Percentiles rank a stretch among this genome's conserved stretches.
These are phyloP conservation scores for Metschnikowia lochheadii DNA, from an alignment of 805 yeast species.

Conservation along the genomic window DNA sequence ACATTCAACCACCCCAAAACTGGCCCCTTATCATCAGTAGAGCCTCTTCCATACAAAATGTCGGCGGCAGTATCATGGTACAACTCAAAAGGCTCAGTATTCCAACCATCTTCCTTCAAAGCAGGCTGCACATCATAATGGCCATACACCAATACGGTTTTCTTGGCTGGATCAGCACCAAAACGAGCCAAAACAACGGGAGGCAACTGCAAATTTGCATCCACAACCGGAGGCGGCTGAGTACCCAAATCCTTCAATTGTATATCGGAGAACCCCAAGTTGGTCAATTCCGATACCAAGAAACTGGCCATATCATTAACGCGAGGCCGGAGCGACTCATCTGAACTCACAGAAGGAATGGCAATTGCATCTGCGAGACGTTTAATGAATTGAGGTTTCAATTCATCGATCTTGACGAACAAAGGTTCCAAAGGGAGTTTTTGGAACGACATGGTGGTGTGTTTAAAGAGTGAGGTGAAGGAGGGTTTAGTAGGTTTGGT, in stretches of 20 bases:
- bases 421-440: conserved; percentile 41
- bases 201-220: conserved; percentile 69
- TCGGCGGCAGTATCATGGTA: conserved; percentile 56
- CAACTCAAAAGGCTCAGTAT: conserved; percentile 81
- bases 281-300: conserved; percentile 61
- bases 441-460: conserved; percentile 32
- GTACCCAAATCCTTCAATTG: conserved; percentile 77
- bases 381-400: conserved; percentile 69
- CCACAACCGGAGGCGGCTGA: conserved; percentile 87
- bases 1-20: conserved; percentile 95
- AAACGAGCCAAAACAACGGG: conserved; percentile 90
- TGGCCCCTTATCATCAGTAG: conserved; percentile 98
- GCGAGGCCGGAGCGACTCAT: conserved; percentile 80
- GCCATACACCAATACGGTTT: conserved; percentile 88
- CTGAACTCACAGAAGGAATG: conserved; percentile 92
- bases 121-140: conserved; percentile 99
- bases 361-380: conserved; percentile 82
- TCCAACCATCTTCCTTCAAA: conserved; percentile 87
- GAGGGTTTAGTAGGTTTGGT: too few relatives aligned
- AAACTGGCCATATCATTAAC: conserved; percentile 89
- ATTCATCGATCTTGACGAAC: conserved; percentile 64
- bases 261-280: conserved; percentile 78
- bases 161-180: conserved; percentile 79
- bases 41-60: conserved; percentile 84
- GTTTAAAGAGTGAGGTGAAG: too few relatives aligned